Evolutionary conservation across 345 rosid genomes (phyloP).

Genomic region (Gossypium ekmanianum): DNA sequence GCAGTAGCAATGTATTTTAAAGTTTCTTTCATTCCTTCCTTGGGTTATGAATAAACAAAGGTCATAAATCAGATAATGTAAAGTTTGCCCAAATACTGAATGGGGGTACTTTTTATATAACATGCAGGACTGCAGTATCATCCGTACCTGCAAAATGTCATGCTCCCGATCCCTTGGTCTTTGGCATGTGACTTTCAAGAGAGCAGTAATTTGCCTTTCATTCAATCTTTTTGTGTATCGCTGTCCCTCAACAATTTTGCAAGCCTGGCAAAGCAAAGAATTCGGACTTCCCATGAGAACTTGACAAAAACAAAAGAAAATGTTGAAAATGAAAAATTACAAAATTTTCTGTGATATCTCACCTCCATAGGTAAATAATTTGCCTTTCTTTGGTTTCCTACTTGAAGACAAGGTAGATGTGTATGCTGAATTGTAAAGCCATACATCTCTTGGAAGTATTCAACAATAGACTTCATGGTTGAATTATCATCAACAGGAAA

Average conservation of each 20-base stretch:
- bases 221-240: conserved; percentile 87
- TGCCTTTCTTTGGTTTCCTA: conserved; percentile 96
- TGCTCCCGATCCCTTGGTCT: conserved; percentile 91
- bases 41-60: background rate
- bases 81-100: background rate
- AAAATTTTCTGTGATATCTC: background rate
- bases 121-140: background rate
- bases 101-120: background rate
- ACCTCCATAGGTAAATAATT: conserved; percentile 99
- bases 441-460: conserved; percentile 97
- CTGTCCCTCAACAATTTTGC: conserved; percentile 98
- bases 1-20: background rate
- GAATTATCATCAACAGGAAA: conserved; percentile 95
- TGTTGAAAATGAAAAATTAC: background rate
- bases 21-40: background rate
- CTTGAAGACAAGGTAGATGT: conserved; percentile 97
- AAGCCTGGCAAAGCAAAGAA: conserved; percentile 49
- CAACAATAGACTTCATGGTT: conserved; percentile 94
- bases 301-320: background rate
- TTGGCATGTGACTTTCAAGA: conserved; percentile 91
- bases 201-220: conserved; percentile 91
- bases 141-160: conserved; percentile 65
- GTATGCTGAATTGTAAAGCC: conserved; percentile 88
- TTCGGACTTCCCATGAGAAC: conserved; percentile 10
- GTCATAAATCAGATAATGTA: background rate